Evolutionary conservation across 2,329 filamentous ascomycete genomes (phyloP).

Genomic region (Penicillium olsonii): DNA sequence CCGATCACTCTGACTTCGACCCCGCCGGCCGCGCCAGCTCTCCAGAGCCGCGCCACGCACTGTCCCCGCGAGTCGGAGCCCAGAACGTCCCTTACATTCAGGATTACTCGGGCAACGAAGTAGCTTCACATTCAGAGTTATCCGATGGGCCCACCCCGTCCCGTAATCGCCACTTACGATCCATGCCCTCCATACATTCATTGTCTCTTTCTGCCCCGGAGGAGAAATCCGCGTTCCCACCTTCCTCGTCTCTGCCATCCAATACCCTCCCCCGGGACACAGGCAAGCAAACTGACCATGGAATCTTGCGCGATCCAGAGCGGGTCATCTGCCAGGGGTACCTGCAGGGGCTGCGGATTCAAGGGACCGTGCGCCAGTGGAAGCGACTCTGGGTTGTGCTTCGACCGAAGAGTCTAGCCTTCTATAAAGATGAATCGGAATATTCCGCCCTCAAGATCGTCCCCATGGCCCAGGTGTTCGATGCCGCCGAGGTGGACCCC

Average conservation of each 20-base stretch:
- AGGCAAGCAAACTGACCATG: conserved; percentile 62
- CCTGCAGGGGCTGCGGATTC: conserved; percentile 80
- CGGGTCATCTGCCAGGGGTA: conserved; percentile 93
- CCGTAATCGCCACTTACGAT: conserved; percentile 29
- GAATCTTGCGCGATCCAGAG: conserved; percentile 68
- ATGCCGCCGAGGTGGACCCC: conserved; percentile 89
- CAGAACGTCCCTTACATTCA: conserved; percentile 41
- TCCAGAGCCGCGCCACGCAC: conserved; percentile 34
- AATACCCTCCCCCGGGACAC: conserved; percentile 50
- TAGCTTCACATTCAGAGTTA: conserved; percentile 83
- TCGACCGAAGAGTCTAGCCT: conserved; percentile 76
- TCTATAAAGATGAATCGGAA: conserved; percentile 92
- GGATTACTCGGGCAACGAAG: conserved; percentile 64
- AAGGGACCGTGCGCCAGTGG: conserved; percentile 82
- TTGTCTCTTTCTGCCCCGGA: conserved; percentile 30
- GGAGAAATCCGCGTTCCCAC: conserved; percentile 32
- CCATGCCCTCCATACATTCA: conserved; percentile 32
- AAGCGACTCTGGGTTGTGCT: conserved; percentile 93
- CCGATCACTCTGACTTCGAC: conserved; percentile 46
- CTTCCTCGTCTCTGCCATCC: conserved; percentile 1
- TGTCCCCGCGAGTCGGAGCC: conserved; percentile 29
- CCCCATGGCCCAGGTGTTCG: conserved; percentile 75
- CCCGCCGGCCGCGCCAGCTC: conserved; percentile 34
- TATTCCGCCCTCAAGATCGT: conserved; percentile 85
- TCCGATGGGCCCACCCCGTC: conserved; percentile 59